These are phyloP conservation scores for Sanguinoderma infundibulare DNA, from an alignment of 1,284 basidiomycete species.

Conservation along the genomic window DNA sequence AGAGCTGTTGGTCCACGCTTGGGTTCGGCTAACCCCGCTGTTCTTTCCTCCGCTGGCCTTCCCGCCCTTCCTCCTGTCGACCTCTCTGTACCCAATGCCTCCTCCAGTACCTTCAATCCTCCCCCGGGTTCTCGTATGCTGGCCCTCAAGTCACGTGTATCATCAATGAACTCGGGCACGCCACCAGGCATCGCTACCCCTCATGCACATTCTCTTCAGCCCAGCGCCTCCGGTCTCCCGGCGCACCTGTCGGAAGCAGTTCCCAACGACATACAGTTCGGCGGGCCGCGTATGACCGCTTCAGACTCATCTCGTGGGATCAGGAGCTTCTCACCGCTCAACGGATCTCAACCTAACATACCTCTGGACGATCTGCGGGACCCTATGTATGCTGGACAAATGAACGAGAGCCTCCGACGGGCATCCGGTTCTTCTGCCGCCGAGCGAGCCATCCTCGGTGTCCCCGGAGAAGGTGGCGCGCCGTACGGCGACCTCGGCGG, in stretches of 20 bases:
- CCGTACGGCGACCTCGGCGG: conserved; percentile 34
- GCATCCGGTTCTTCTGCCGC: conserved; percentile 36
- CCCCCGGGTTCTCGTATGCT: conserved; percentile 74
- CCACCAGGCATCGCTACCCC: conserved; percentile 23
- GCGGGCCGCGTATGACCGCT: conserved; percentile 22
- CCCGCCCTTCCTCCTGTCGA: conserved; percentile 26
- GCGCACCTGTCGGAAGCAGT: conserved; percentile 21
- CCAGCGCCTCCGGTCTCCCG: conserved; percentile 16
- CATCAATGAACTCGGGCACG: conserved; percentile 23
- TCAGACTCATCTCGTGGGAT: conserved; percentile 34
- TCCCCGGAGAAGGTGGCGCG: conserved; percentile 41
- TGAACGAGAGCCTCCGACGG: conserved; percentile 42
- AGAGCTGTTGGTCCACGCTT: conserved; percentile 40
- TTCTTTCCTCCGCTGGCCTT: conserved; percentile 29
- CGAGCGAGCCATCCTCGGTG: conserved; percentile 34
- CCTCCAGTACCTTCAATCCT: conserved; percentile 55
- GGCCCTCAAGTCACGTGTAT: conserved; percentile 61
- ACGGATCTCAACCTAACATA: conserved; percentile 40
- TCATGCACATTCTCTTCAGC: conserved; percentile 11
- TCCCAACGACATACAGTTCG: conserved; percentile 30
- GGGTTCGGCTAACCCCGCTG: conserved; percentile 35
- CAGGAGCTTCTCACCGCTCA: conserved; percentile 62
- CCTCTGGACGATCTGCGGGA: conserved; percentile 46
- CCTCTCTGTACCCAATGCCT: conserved; percentile 25
- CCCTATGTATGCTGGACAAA: conserved; percentile 29